phyloP scores from a whole-genome alignment of 2,329 filamentous ascomycete species.

The Penicillium thymicola region DNA sequence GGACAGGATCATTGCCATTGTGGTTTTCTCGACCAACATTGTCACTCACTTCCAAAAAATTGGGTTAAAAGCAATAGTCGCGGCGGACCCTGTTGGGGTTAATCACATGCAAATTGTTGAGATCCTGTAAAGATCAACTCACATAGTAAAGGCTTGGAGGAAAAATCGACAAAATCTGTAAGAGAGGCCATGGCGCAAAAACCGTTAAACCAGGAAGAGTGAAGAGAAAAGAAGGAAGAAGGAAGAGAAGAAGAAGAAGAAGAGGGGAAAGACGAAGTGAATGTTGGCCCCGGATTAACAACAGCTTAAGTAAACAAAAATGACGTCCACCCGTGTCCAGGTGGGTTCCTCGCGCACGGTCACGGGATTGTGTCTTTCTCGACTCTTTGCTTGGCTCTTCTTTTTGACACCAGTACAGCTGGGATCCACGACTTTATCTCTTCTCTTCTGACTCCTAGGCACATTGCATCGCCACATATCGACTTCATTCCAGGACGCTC shows the following conservation, averaged over 20 bases:
- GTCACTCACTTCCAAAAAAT: slow-evolving; percentile 96
- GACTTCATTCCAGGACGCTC: background rate
- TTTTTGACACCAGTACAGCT: background rate
- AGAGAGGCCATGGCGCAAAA: slow-evolving; percentile 33
- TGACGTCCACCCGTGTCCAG: slow-evolving; percentile 9
- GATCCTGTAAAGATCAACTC: slow-evolving; percentile 33
- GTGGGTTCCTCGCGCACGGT: slow-evolving; percentile 11
- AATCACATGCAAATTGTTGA: slow-evolving; percentile 31
- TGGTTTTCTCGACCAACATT: slow-evolving; percentile 1
- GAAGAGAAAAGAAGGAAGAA: slow-evolving; percentile 4
- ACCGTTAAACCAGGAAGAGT: background rate
- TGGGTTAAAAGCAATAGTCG: slow-evolving; percentile 88
- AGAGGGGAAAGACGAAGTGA: slow-evolving; percentile 9
- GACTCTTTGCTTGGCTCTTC: slow-evolving; percentile 2
- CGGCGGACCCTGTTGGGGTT: slow-evolving; percentile 64
- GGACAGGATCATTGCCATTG: background rate
- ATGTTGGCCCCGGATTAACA: slow-evolving; percentile 4
- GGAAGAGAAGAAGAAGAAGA: slow-evolving; percentile 7
- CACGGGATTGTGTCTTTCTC: slow-evolving; percentile 20
- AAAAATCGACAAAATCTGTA: slow-evolving; percentile 56
- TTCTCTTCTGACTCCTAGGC: background rate
- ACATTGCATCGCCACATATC: background rate
- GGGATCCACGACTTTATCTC: background rate
- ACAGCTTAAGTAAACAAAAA: slow-evolving; percentile 28
- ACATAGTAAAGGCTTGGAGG: slow-evolving; percentile 66